phyloP scores from a whole-genome alignment of 441 rosid genomes.

The Melastoma candidum region DNA sequence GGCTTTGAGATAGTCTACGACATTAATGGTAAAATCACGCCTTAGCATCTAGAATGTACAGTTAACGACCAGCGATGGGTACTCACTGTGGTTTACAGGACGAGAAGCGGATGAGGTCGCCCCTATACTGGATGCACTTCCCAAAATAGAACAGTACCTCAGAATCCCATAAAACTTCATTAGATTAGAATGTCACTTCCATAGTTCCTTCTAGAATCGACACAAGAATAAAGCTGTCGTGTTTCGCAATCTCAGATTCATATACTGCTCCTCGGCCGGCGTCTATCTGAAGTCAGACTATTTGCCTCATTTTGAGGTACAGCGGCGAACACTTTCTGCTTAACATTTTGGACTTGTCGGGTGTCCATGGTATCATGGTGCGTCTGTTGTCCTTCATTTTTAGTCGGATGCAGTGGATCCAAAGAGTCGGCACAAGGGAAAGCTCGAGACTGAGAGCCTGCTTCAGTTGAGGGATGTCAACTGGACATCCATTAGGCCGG shows the following conservation, averaged over 20 bases:
- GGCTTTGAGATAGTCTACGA: conserved; percentile 92
- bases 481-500: conserved; percentile 87
- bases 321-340: conserved; percentile 3
- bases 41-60: no score
- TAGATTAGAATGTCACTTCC: no score
- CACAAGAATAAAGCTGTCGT: conserved; percentile 9
- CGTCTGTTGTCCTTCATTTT: conserved; percentile 9
- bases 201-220: no score
- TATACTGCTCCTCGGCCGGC: conserved; percentile 96
- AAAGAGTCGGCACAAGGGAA: conserved; percentile 96
- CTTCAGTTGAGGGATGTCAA: conserved; percentile 58
- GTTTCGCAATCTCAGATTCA: conserved; percentile 45
- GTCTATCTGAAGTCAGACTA: conserved; percentile 83
- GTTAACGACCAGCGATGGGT: no score
- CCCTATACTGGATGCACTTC: conserved; percentile 81
- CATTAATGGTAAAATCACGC: conserved; percentile 72
- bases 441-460: conserved; percentile 73
- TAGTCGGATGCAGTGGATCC: conserved; percentile 89
- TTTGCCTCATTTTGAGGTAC: conserved; percentile 72
- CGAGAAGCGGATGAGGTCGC: conserved; percentile 86
- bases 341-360: conserved; percentile 8
- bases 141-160: conserved; percentile 76
- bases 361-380: no score
- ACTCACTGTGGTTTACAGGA: conserved; percentile 49
- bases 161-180: no score